Percentiles rank a stretch among this genome's conserved stretches.
Evolutionary conservation across 805 yeast genomes (phyloP).

Genomic region (Teunomyces funiuensis): DNA sequence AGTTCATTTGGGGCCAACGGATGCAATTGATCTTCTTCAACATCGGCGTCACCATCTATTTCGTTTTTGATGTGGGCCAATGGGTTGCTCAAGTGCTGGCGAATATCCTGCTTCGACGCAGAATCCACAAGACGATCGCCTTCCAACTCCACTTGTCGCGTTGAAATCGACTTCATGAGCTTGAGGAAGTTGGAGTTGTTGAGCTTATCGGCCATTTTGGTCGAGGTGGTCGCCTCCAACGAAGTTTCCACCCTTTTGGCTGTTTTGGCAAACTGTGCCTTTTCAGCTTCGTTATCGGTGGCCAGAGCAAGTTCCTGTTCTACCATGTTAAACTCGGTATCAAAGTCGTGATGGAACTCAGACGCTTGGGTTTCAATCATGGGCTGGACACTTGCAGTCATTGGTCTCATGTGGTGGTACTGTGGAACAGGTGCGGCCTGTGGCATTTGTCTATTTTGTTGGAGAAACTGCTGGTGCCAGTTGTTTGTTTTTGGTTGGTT

Average conservation of each 20-base stretch:
- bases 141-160: slow-evolving; percentile 37
- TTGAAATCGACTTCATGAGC: slow-evolving; percentile 39
- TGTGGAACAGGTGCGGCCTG: not conserved
- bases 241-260: slow-evolving; percentile 37
- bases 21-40: no score
- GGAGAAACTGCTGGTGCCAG: slow-evolving; percentile 30
- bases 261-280: slow-evolving; percentile 39
- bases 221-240: slow-evolving; percentile 12
- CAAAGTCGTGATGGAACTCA: slow-evolving; percentile 15
- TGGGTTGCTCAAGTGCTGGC: slow-evolving; percentile 18
- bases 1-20: no score
- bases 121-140: slow-evolving; percentile 39
- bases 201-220: slow-evolving; percentile 28
- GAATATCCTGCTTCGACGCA: slow-evolving; percentile 20
- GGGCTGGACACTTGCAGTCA: not conserved
- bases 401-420: not conserved
- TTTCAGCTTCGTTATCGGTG: slow-evolving; percentile 21
- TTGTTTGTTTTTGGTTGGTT: slow-evolving; percentile 12
- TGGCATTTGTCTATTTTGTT: slow-evolving; percentile 10
- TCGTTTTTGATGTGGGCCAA: slow-evolving; percentile 10
- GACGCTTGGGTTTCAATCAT: not conserved
- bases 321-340: slow-evolving; percentile 32
- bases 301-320: slow-evolving; percentile 27
- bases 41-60: no score
- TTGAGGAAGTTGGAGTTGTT: slow-evolving; percentile 38